Conservation (phyloP, 176 grass and related monocot genomes). For the Oryza meyeriana region DNA sequence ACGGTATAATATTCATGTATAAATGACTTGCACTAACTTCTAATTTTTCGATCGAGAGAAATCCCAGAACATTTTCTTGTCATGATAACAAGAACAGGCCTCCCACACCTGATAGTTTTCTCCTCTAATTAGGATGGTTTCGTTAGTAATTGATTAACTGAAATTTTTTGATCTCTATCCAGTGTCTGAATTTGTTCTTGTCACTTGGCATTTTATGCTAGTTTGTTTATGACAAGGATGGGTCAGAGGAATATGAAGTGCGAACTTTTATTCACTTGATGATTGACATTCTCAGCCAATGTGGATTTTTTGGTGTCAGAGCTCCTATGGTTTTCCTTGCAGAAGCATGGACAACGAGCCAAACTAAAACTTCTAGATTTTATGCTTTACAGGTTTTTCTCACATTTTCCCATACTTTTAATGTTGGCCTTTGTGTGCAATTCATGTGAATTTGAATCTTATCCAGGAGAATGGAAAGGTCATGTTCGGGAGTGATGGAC, state of each 20-base stretch:
- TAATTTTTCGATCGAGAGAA: not conserved
- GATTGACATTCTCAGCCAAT: conserved; percentile 93
- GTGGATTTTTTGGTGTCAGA: conserved; percentile 88
- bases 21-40: conserved; percentile 2
- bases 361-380: conserved; percentile 57
- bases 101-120: not conserved
- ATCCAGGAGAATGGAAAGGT: conserved; percentile 78
- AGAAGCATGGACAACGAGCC: conserved; percentile 24
- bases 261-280: conserved; percentile 64
- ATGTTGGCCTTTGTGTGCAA: not conserved
- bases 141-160: not conserved
- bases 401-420: conserved; percentile 8
- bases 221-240: conserved; percentile 51
- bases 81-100: not conserved
- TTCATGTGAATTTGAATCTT: conserved; percentile 32
- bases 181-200: not conserved
- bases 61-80: not conserved
- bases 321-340: conserved; percentile 84
- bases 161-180: conserved; percentile 2
- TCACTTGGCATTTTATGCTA: conserved; percentile 17
- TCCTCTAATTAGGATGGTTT: not conserved
- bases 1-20: not conserved
- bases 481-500: conserved; percentile 72
- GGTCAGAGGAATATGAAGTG: conserved; percentile 51
- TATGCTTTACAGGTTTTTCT: conserved; percentile 89